Evolutionary conservation across 805 yeast genomes (phyloP).

Genomic region (Candida sphagnicola): DNA sequence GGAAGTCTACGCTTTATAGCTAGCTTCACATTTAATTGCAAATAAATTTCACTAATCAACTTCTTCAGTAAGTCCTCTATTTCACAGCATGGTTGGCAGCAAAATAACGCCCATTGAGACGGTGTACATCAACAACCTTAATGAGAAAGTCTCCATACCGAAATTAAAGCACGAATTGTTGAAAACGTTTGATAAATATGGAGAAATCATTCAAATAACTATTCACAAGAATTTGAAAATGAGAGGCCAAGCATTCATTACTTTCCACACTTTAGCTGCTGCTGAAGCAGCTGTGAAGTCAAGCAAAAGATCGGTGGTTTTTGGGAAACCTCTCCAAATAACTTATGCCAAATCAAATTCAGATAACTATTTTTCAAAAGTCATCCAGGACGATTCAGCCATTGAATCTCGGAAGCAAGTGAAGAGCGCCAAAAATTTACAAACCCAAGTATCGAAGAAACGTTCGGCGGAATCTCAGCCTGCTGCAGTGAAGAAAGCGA

Average conservation of each 20-base stretch:
- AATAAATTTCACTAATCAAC: neutral
- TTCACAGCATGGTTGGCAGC: no score
- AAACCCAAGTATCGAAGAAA: conserved; percentile 9
- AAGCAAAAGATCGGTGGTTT: conserved; percentile 38
- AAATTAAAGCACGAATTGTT: conserved; percentile 44
- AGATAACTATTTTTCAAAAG: conserved; percentile 26
- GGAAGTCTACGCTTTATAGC: neutral
- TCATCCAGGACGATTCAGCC: conserved; percentile 14
- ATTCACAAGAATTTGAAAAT: conserved; percentile 60
- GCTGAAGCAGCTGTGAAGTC: conserved; percentile 46
- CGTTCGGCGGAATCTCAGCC: conserved; percentile 10
- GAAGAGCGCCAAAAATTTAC: conserved; percentile 15
- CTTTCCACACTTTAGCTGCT: conserved; percentile 39
- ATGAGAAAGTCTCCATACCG: conserved; percentile 59
- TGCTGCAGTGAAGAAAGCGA: conserved; percentile 12
- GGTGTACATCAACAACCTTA: conserved; percentile 67
- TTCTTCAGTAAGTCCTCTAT: neutral
- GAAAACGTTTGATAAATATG: conserved; percentile 41
- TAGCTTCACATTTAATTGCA: neutral
- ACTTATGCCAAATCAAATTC: conserved; percentile 41
- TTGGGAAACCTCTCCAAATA: conserved; percentile 47
- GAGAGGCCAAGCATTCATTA: conserved; percentile 82
- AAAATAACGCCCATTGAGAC: conserved; percentile 17
- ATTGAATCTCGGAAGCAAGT: conserved; percentile 18
- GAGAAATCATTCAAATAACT: conserved; percentile 46